Evolutionary conservation across 2,329 filamentous ascomycete species (phyloP).

Genomic region (Gaeumannomyces sp.): DNA sequence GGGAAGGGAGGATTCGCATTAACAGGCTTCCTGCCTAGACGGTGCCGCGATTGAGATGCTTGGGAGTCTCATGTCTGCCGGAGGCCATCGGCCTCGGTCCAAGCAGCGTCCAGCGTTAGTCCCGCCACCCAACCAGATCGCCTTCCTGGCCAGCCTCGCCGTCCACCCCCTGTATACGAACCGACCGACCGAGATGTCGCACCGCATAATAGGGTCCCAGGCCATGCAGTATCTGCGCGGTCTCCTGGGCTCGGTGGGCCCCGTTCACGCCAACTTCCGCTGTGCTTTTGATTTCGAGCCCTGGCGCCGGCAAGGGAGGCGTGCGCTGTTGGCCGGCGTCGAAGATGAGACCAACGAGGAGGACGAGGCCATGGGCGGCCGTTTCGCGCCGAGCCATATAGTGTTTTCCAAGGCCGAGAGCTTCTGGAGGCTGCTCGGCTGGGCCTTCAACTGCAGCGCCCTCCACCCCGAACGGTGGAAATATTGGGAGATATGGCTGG

Average conservation of each 20-base stretch:
- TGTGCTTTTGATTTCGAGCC: conserved; percentile 63
- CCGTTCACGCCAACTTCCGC: conserved; percentile 62
- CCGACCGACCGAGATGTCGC: conserved; percentile 55
- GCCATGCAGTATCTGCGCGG: conserved; percentile 66
- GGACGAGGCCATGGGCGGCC: conserved; percentile 47
- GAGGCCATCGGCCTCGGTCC: conserved; percentile 24
- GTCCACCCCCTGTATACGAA: conserved; percentile 77
- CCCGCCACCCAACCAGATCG: conserved; percentile 67
- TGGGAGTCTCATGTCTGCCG: conserved; percentile 53
- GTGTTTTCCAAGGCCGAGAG: conserved; percentile 73
- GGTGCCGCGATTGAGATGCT: conserved; percentile 57
- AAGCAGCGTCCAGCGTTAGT: conserved; percentile 45
- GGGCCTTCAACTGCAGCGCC: conserved; percentile 87
- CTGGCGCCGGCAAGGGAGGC: conserved; percentile 4
- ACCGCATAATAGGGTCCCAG: conserved; percentile 55
- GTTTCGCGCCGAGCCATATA: conserved; percentile 57
- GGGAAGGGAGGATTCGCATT: neutral
- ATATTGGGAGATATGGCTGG: conserved; percentile 75
- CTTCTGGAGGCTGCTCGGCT: conserved; percentile 85
- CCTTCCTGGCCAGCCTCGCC: conserved; percentile 73
- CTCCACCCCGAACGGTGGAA: conserved; percentile 68
- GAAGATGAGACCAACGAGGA: conserved; percentile 28
- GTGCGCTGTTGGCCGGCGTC: neutral
- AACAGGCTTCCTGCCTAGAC: conserved; percentile 30
- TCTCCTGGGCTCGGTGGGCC: conserved; percentile 58